Evolutionary conservation across 345 rosid genomes (phyloP).

Genomic region (Gossypium thurberi): DNA sequence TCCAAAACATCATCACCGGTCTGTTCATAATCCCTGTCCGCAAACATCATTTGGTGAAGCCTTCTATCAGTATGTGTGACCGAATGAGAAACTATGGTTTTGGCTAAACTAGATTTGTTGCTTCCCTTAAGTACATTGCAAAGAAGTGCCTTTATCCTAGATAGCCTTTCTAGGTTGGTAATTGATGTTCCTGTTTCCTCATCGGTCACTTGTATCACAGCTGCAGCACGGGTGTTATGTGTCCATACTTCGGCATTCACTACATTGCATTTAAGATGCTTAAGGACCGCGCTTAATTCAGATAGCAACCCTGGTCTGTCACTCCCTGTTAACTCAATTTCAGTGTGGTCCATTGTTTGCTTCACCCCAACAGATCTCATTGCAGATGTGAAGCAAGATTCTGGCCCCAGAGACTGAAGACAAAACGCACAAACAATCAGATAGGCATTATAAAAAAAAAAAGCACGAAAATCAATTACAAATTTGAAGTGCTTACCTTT

Average conservation of each 20-base stretch:
- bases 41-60: conserved; percentile 99
- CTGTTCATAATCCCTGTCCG: conserved; percentile 83
- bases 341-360: conserved; percentile 61
- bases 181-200: conserved; percentile 58
- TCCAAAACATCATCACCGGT: conserved; percentile 36
- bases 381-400: conserved; percentile 63
- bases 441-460: not conserved
- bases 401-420: conserved; percentile 73
- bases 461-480: not conserved
- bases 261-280: conserved; percentile 76
- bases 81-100: conserved; percentile 57
- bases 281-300: conserved; percentile 78
- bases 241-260: conserved; percentile 92
- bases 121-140: conserved; percentile 76
- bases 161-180: conserved; percentile 53
- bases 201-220: conserved; percentile 80
- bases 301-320: conserved; percentile 92
- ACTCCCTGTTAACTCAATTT: conserved; percentile 76
- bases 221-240: conserved; percentile 83
- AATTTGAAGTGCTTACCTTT: conserved; percentile 40
- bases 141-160: conserved; percentile 59
- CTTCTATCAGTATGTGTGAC: conserved; percentile 72
- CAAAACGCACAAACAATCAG: conserved; percentile 11
- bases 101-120: conserved; percentile 55
- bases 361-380: conserved; percentile 66